These are phyloP conservation scores for Allomyces macrogynus DNA, from an alignment of 192 early-diverging fungal genomes.

Conservation along the genomic window DNA sequence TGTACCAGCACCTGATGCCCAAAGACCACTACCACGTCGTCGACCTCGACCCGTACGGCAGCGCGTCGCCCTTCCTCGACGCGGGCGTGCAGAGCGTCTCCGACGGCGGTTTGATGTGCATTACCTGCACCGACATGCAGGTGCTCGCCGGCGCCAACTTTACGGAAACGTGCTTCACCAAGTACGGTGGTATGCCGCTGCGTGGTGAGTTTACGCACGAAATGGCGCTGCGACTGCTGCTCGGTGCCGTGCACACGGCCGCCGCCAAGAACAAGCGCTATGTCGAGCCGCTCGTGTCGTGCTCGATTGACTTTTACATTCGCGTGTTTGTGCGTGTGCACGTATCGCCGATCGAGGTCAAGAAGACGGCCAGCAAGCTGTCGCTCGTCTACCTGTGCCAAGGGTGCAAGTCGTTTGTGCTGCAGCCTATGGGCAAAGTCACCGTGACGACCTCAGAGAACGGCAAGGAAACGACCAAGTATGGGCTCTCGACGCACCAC, in stretches of 20 bases:
- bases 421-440: constrained; percentile 53
- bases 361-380: too few species aligned
- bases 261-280: constrained; percentile 64
- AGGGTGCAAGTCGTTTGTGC: constrained; percentile 52
- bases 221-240: constrained; percentile 73
- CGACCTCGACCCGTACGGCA: constrained; percentile 93
- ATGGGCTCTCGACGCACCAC: constrained; percentile 40
- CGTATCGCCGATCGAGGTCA: constrained; percentile 46
- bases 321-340: constrained; percentile 85
- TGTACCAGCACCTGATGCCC: constrained; percentile 42
- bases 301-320: constrained; percentile 96
- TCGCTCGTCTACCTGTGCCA: too few species aligned
- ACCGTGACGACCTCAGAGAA: constrained; percentile 10
- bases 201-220: constrained; percentile 84
- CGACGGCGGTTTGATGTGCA: constrained; percentile 78
- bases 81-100: constrained; percentile 75
- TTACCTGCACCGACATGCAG: constrained; percentile 96
- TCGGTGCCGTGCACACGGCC: constrained; percentile 61
- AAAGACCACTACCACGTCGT: constrained; percentile 55
- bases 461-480: constrained; percentile 35
- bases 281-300: constrained; percentile 73
- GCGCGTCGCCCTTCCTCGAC: constrained; percentile 86
- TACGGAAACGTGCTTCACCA: constrained; percentile 73
- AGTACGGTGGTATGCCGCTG: constrained; percentile 82
- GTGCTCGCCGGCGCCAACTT: constrained; percentile 76